phyloP scores from a whole-genome alignment of 805 yeast species.

The Spathaspora hagerdaliae region DNA sequence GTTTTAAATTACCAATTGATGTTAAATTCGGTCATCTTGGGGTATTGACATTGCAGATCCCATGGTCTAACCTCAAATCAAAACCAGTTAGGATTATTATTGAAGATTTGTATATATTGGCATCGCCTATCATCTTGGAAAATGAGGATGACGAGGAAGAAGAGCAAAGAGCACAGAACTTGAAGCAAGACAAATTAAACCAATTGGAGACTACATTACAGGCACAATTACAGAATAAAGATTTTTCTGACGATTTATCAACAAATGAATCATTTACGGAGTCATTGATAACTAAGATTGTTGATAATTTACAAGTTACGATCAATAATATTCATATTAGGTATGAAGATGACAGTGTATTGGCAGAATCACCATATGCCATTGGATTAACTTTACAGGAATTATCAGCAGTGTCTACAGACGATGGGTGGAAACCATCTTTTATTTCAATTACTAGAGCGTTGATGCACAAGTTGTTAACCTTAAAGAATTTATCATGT shows the following conservation, averaged over 20 bases:
- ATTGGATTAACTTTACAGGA: constrained; percentile 82
- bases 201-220: constrained; percentile 62
- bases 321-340: constrained; percentile 88
- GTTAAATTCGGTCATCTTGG: constrained; percentile 90
- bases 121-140: constrained; percentile 64
- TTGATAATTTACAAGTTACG: constrained; percentile 88
- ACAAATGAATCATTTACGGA: constrained; percentile 83
- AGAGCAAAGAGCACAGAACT: constrained; percentile 54
- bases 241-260: constrained; percentile 31
- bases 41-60: constrained; percentile 82
- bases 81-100: constrained; percentile 87
- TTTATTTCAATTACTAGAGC: constrained; percentile 69
- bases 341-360: constrained; percentile 75
- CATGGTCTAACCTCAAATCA: constrained; percentile 92
- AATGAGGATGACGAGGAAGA: constrained; percentile 56
- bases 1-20: constrained; percentile 79
- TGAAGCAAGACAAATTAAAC: constrained; percentile 63
- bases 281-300: constrained; percentile 79
- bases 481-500: constrained; percentile 67
- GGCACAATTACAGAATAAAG: constrained; percentile 30
- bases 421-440: constrained; percentile 77
- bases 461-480: constrained; percentile 71
- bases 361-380: constrained; percentile 73
- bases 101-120: constrained; percentile 82
- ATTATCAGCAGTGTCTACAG: constrained; percentile 87